These are phyloP conservation scores for Crithidia thermophila DNA, from an alignment of 208 protist genomes.

Conservation along the genomic window DNA sequence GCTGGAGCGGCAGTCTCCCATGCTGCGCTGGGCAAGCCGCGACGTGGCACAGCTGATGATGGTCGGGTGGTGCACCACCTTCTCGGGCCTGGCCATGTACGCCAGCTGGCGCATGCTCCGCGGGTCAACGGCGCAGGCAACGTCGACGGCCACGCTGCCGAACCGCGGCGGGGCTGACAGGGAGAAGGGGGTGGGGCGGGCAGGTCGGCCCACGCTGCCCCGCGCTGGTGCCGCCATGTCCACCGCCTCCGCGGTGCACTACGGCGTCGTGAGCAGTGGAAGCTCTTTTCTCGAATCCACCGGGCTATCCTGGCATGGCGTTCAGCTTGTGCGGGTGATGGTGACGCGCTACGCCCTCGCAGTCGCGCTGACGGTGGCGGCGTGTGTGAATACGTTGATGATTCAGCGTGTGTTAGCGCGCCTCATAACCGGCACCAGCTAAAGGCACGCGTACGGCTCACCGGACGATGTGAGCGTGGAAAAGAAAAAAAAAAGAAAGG, in stretches of 20 bases:
- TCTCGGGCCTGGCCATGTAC: slow-evolving; percentile 16
- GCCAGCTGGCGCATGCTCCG: slow-evolving; percentile 10
- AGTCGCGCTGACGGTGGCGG: slow-evolving; percentile 31
- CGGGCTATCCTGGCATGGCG: not conserved
- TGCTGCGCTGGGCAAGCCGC: slow-evolving; percentile 12
- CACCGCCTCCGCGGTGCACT: slow-evolving; percentile 13
- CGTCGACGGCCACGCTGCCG: not conserved
- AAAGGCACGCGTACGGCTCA: too few species aligned
- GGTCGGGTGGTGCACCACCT: slow-evolving; percentile 30
- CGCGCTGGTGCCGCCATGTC: slow-evolving; percentile 13
- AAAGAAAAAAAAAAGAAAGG: too few species aligned
- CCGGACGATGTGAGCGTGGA: too few species aligned
- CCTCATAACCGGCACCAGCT: not conserved
- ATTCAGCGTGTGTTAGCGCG: slow-evolving; percentile 24
- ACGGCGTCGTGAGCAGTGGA: slow-evolving; percentile 29
- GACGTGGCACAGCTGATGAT: slow-evolving; percentile 35
- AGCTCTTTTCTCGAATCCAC: slow-evolving; percentile 1
- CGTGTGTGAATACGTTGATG: slow-evolving; percentile 31
- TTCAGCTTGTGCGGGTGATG: slow-evolving; percentile 4
- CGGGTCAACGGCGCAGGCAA: not conserved
- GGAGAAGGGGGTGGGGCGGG: not conserved
- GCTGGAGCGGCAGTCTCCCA: not conserved
- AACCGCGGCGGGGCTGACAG: not conserved
- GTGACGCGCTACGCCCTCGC: slow-evolving; percentile 30
- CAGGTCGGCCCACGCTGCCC: slow-evolving; percentile 11